Percentiles rank a stretch among this genome's conserved stretches.
Conservation (phyloP, 2,329 filamentous ascomycete species). For the Simplicillium sp. region DNA sequence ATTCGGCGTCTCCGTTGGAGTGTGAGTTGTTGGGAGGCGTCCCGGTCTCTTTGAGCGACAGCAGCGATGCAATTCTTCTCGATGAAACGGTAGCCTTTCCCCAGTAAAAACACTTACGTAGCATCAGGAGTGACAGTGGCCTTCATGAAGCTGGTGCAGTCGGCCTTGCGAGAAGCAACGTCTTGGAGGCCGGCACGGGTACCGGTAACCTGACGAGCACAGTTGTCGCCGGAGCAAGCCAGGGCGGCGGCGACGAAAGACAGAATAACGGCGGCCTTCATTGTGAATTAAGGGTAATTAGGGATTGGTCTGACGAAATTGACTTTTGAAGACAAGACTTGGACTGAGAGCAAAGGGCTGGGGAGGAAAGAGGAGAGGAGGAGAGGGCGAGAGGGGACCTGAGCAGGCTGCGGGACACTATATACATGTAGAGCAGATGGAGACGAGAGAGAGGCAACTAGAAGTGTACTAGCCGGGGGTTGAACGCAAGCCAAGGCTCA, state of each 20-base stretch:
- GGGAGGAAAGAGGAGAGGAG: not conserved
- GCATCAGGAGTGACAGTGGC: slow-evolving; percentile 29
- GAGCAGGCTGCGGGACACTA: not conserved
- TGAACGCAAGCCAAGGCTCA: too few relatives aligned
- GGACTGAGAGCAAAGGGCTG: slow-evolving; percentile 1
- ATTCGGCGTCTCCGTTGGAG: not conserved
- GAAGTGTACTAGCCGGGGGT: not conserved
- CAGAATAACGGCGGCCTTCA: slow-evolving; percentile 30
- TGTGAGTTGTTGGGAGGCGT: not conserved
- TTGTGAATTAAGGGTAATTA: slow-evolving; percentile 15
- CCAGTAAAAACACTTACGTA: slow-evolving; percentile 19
- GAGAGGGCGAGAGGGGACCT: not conserved
- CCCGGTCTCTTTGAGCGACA: not conserved
- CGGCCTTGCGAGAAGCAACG: slow-evolving; percentile 23
- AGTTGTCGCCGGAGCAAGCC: slow-evolving; percentile 34
- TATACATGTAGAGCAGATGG: not conserved
- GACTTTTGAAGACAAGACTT: slow-evolving; percentile 1
- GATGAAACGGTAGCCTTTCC: too few relatives aligned
- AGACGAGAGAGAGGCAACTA: not conserved
- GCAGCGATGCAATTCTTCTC: not conserved
- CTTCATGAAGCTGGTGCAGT: slow-evolving; percentile 30
- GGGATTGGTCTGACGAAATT: slow-evolving; percentile 2
- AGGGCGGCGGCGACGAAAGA: slow-evolving; percentile 25
- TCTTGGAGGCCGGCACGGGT: slow-evolving; percentile 26
- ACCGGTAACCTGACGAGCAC: slow-evolving; percentile 35